Percentiles rank a stretch among this genome's conserved stretches.
Evolutionary conservation across 2,329 filamentous ascomycete genomes (phyloP).

Genomic region (Epicoccum nigrum): DNA sequence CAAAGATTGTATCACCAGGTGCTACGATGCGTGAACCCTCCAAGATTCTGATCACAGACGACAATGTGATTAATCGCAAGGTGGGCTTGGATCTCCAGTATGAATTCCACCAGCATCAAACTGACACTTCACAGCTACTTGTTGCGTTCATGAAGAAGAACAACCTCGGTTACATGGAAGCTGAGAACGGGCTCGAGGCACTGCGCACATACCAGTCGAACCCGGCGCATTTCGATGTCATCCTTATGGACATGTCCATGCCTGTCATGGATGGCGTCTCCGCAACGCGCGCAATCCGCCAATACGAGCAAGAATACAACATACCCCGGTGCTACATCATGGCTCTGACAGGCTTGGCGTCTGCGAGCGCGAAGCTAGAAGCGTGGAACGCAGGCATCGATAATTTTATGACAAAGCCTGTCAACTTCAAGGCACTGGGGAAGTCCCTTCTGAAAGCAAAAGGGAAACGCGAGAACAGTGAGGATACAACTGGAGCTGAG

Average conservation of each 20-base stretch:
- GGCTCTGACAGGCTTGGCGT: conserved; percentile 41
- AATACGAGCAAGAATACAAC: conserved; percentile 32
- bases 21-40: background rate
- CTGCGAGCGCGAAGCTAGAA: conserved; percentile 31
- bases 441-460: conserved; percentile 21
- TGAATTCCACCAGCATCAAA: background rate
- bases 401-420: conserved; percentile 43
- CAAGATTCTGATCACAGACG: conserved; percentile 46
- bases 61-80: conserved; percentile 48
- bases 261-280: conserved; percentile 47
- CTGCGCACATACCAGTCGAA: conserved; percentile 31
- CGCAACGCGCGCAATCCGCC: conserved; percentile 42
- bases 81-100: conserved; percentile 20
- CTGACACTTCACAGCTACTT: conserved; percentile 34
- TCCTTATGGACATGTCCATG: conserved; percentile 49
- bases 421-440: conserved; percentile 35
- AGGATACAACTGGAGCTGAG: too few relatives aligned
- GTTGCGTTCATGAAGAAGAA: conserved; percentile 40
- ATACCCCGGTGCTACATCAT: conserved; percentile 24
- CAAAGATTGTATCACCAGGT: background rate
- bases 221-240: conserved; percentile 25
- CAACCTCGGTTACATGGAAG: conserved; percentile 30
- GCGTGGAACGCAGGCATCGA: conserved; percentile 40
- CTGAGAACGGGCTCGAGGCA: conserved; percentile 44
- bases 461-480: conserved; percentile 1